Evolutionary conservation across 1,284 basidiomycete species (phyloP).

Genomic region (Apiotrichum sp.): DNA sequence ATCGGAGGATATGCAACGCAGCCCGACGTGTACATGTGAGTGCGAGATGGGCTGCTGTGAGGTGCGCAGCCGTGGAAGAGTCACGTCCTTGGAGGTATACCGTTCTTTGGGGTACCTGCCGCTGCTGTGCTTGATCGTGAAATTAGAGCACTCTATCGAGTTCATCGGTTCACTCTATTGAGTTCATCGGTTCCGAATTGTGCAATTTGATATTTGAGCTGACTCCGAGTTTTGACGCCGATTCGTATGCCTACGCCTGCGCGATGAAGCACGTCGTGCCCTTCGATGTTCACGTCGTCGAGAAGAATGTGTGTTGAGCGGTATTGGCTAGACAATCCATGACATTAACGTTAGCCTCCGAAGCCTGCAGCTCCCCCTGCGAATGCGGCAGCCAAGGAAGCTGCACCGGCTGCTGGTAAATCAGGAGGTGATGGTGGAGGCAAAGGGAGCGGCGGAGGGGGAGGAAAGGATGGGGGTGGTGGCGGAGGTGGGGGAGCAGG

Average conservation of each 20-base stretch:
- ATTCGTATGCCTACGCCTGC: slow-evolving; percentile 42
- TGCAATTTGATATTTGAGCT: background rate
- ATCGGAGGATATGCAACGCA: slow-evolving; percentile 27
- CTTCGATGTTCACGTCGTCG: slow-evolving; percentile 31
- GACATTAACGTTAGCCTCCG: background rate
- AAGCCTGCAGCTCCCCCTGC: background rate
- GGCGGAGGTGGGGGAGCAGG: too few species aligned
- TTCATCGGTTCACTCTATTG: too few species aligned
- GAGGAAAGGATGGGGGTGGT: too few species aligned
- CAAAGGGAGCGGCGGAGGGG: too few species aligned
- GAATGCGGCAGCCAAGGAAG: background rate
- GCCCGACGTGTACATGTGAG: slow-evolving; percentile 37
- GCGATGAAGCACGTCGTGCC: slow-evolving; percentile 38
- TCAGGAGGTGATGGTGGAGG: too few species aligned
- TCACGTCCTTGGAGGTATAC: too few species aligned
- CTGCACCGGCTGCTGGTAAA: background rate
- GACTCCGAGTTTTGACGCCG: slow-evolving; percentile 33
- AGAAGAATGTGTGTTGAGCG: slow-evolving; percentile 31
- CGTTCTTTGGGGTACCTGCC: too few species aligned
- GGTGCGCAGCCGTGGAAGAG: too few species aligned
- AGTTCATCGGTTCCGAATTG: too few species aligned
- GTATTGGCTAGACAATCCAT: too few species aligned
- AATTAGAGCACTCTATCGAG: too few species aligned
- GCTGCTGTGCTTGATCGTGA: too few species aligned
- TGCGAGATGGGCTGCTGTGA: background rate